Base-by-base conservation (phyloP, 1,284 basidiomycete genomes). In the Violaceomyces palustris region DNA sequence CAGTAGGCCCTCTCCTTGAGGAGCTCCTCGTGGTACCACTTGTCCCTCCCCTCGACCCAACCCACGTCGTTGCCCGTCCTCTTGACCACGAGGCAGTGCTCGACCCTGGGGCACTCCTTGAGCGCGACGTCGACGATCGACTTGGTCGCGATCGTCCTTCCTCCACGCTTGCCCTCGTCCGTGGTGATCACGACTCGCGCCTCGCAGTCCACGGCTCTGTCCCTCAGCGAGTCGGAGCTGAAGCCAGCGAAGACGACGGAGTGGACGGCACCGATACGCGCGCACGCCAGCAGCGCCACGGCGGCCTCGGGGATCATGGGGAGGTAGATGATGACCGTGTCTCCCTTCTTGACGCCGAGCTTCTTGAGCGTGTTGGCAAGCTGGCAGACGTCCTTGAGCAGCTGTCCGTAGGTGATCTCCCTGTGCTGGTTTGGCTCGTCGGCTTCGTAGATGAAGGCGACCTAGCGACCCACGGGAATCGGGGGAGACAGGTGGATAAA, bases 161-260 rank as follows among this genome's bases (percentile, higher is more conserved):
- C 93, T 50, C 93, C 94, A 51, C 94, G 83, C 54, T 82, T 81
- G 40, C 93, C 93, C 76, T 98, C 94, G 74, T 98, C 94, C 31
- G 87, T 85, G 11, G 94, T 98, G 73, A 98, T 90, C 55, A 98
- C 79, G 9, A 98, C 88, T 43, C 84, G 83, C 27, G 84, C 88
- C 65, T 82, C 81, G 78, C 92, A 94, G 76, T 98, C 94, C 47
- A 84, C 81, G 30, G 92, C 82, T 50, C 94, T 85, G 76, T 97
- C 94, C 39, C 93, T 83, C 44, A 98, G 83, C 9, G 88, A 88
- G 76, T 97, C 94, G n/a, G 92, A 84, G 8, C 86, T 90, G 80
- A 98, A 98, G 12, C 94, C 93, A 38, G 93, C 93, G 69, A 98
- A 98, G 56, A 98, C 85, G 70, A 97, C 93, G n/a, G 90, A 94